Base-by-base conservation (phyloP, 768 basidiomycete species). In the Rhizopogon vinicolor region DNA sequence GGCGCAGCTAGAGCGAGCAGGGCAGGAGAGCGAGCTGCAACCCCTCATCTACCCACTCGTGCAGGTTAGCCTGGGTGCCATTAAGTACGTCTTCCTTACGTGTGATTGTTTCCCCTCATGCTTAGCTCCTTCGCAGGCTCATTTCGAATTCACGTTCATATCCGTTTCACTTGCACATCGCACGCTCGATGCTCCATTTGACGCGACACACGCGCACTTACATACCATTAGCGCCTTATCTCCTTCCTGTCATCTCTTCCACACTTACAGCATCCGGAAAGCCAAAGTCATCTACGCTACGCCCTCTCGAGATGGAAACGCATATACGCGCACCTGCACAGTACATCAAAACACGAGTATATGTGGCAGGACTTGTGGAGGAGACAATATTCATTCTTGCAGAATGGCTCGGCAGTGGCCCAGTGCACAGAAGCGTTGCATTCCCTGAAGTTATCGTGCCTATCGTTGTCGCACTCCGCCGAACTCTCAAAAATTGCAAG, bases 1-100 rank as follows among this genome's bases (percentile, higher is more conserved):
- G 62, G 73, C 76, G 2, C 78, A 83, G 56, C 66, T 69, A 13
- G 79, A 78, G 52, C 75, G 76, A 31, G 76, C 78, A 7, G 76
- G 78, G 6, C 70, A 80, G 51, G 88, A 87, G 64, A 93, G 87
- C 67, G 89, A 89, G 58, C 78, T 98, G 55, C 81, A 85, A 65
- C 80, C 91, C n/a, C 76, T 99, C 50, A 88, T 98, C 53, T 98
- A 96, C 69, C 97, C 97, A 8, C 79, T 99, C 18, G 91, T 97
- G 8, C 97, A 99, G 70, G 90, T 99, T 46, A 83, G 92, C 53
- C 73, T 98, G 52, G 97, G 97, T 29, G 91, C 93, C 51, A 87
- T 97, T 63, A 90, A 89, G 95, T 96, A 69, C 62, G 87, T 75
- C 41, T 22, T 28, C 18, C 6, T 3, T 12, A 44, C 13, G 44